phyloP scores from a whole-genome alignment of 805 yeast species.

The Brettanomyces sp. region DNA sequence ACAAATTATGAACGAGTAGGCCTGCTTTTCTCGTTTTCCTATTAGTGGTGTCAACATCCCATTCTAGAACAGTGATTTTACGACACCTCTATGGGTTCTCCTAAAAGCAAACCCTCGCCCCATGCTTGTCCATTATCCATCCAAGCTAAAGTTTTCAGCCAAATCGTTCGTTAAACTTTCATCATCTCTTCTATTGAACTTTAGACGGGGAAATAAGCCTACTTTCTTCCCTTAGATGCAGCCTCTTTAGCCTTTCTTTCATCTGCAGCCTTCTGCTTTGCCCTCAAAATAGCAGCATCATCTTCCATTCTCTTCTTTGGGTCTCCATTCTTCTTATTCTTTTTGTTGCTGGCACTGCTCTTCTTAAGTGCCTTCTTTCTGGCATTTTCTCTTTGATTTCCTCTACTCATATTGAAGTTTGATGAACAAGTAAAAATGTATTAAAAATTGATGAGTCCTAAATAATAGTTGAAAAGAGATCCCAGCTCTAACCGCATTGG shows the following conservation, averaged over 20 bases:
- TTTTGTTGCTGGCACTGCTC: conserved; percentile 51
- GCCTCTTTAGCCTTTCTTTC: conserved; percentile 25
- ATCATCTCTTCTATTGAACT: too few species aligned
- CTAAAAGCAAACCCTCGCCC: too few species aligned
- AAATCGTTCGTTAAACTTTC: too few species aligned
- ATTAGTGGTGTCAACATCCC: background rate
- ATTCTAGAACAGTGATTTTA: background rate
- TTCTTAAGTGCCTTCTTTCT: conserved; percentile 83
- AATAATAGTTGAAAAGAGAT: too few species aligned
- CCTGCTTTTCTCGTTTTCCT: conserved; percentile 1
- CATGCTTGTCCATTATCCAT: too few species aligned
- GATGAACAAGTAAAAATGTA: too few species aligned
- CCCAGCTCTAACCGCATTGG: too few species aligned
- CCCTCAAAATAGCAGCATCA: conserved; percentile 86
- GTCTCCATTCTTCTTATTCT: conserved; percentile 65
- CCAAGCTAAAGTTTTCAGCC: too few species aligned
- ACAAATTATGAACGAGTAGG: background rate
- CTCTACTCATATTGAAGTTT: conserved; percentile 64
- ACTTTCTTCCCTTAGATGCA: conserved; percentile 11
- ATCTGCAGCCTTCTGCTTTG: conserved; percentile 77
- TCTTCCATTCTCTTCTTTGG: conserved; percentile 77
- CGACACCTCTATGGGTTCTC: too few species aligned
- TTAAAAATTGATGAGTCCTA: too few species aligned
- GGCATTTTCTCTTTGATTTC: conserved; percentile 93
- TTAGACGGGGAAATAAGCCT: background rate